Base-by-base conservation (phyloP, 2,329 filamentous ascomycete genomes). In the Ascochyta pisi region DNA sequence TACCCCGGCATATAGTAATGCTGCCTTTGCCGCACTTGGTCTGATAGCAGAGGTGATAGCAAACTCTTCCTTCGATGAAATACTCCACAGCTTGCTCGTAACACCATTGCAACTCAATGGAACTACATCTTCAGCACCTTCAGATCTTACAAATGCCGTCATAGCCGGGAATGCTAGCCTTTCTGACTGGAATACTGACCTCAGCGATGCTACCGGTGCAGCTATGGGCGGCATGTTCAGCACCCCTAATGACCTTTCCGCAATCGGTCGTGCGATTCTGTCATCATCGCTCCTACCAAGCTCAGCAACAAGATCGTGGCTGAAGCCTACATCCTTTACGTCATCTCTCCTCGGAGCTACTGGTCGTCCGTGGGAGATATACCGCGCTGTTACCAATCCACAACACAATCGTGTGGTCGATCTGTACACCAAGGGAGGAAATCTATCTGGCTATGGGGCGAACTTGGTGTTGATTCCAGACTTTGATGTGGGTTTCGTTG, bases 1-100 rank as follows among this genome's bases (percentile, higher is more conserved):
- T 0, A 78, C 72, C 3, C 81, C 82, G 0, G 70, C 76, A 3
- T 85, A 85, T 64, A 80, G 81, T 26, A 83, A 84, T 59, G 68
- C 78, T 3, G 81, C 74, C 1, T 80, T 81, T 19, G 68, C 76
- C 1, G 54, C 83, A 2, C 74, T 84, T 1, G 80, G 79, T 2
- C 67, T 79, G 0, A 78, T 79, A 0, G 69, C 84, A 0, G 79
- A 83, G 55, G 74, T 74, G 6, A 73, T 79, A 0, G 79, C 78
- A 0, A 76, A 77, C 4, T 75, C 74, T 42, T 60, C 76, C 0
- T 77, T 79, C 16, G 66, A 70, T 1, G 68, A 81, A 1, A 33
- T 6, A 15, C 68, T 81, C 3, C 71, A 78, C 10, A 64, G 76
- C n/a, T 60, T 76, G 12, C 76, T 85, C 35, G 74, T 80, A 31